These are phyloP conservation scores for Crithidia acanthocephali DNA, from an alignment of 208 protist genomes.

Conservation along the genomic window DNA sequence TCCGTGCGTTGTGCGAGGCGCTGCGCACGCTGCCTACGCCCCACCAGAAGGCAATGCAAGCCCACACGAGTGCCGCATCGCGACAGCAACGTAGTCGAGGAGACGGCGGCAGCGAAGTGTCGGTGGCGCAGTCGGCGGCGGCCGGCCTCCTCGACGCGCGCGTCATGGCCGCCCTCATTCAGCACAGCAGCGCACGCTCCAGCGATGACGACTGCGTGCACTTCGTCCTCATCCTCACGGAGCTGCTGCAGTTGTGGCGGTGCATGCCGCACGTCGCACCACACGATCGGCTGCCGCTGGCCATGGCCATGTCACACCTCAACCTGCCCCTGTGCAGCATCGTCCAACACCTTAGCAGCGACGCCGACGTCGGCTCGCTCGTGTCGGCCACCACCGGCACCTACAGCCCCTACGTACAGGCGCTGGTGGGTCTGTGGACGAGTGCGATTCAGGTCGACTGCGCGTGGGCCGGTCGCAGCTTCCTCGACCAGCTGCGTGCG, in stretches of 20 bases:
- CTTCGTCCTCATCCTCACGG: slow-evolving; percentile 56
- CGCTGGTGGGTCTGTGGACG: slow-evolving; percentile 62
- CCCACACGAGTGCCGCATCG: background rate
- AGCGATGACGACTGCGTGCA: slow-evolving; percentile 42
- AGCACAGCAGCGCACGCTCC: slow-evolving; percentile 33
- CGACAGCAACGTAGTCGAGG: background rate
- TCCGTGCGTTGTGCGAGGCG: slow-evolving; percentile 33
- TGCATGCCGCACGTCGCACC: slow-evolving; percentile 50
- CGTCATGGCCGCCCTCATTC: slow-evolving; percentile 56
- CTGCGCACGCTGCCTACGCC: slow-evolving; percentile 1
- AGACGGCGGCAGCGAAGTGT: background rate
- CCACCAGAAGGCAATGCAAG: background rate
- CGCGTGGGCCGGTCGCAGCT: slow-evolving; percentile 58
- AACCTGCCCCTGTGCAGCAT: slow-evolving; percentile 64
- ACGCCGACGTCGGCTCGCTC: slow-evolving; percentile 30
- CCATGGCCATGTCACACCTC: slow-evolving; percentile 73
- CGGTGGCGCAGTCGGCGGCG: slow-evolving; percentile 33
- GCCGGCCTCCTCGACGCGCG: slow-evolving; percentile 57
- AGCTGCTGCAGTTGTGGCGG: slow-evolving; percentile 72
- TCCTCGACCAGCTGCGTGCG: slow-evolving; percentile 38
- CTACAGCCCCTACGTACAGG: slow-evolving; percentile 73
- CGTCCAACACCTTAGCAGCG: slow-evolving; percentile 44
- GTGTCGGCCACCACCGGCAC: slow-evolving; percentile 50
- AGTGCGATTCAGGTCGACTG: slow-evolving; percentile 61
- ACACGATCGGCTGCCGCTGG: slow-evolving; percentile 69